Evolutionary conservation across 148 eudicot genomes (phyloP).

Genomic region (Fagopyrum esculentum): DNA sequence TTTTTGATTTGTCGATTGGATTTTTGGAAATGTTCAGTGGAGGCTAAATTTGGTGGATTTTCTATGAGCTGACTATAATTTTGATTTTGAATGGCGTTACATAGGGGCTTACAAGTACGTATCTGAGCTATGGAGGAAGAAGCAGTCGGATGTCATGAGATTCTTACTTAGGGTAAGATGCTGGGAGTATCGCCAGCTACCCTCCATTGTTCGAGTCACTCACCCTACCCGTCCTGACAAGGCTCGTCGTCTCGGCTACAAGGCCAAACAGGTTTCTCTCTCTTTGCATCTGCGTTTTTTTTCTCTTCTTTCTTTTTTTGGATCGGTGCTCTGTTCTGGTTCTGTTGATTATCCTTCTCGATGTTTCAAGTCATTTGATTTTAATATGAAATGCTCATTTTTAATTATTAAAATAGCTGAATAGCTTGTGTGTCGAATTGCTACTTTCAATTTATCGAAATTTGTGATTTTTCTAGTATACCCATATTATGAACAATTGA

Average conservation of each 20-base stretch:
- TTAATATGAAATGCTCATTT: background rate
- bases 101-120: conserved; percentile 12
- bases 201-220: conserved; percentile 10
- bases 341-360: background rate
- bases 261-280: conserved; percentile 7
- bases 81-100: background rate
- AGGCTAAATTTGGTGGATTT: background rate
- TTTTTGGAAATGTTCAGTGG: background rate
- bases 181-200: conserved; percentile 14
- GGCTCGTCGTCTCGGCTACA: conserved; percentile 15
- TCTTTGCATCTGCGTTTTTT: background rate
- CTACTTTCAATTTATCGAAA: background rate
- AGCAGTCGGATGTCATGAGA: conserved; percentile 11
- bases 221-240: conserved; percentile 11
- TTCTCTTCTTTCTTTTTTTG: background rate
- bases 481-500: no score
- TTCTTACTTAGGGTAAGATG: conserved; percentile 12
- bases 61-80: background rate
- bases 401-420: background rate
- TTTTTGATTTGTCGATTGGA: background rate
- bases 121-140: conserved; percentile 14
- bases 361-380: background rate
- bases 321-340: background rate
- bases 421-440: background rate
- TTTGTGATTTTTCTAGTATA: no score